phyloP scores from a whole-genome alignment of 2,329 filamentous ascomycete species.

The Aspergillus ochraceoroseus region DNA sequence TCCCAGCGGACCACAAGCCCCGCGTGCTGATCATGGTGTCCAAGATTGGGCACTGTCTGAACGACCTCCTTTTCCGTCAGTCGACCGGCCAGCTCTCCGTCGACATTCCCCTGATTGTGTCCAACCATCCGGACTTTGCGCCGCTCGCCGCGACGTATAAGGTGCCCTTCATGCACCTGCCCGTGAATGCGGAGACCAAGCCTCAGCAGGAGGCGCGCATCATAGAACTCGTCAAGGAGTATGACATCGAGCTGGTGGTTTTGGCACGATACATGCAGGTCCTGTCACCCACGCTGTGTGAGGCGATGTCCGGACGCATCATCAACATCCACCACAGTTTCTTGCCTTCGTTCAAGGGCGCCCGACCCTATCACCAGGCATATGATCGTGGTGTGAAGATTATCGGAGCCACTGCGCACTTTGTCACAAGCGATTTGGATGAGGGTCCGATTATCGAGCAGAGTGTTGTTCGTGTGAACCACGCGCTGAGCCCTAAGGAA shows the following conservation, averaged over 20 bases:
- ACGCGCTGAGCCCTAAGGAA: constrained; percentile 69
- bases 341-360: constrained; percentile 81
- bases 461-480: constrained; percentile 69
- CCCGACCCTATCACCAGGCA: constrained; percentile 82
- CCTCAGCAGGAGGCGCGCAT: constrained; percentile 65
- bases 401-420: constrained; percentile 79
- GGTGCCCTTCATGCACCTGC: constrained; percentile 74
- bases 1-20: constrained; percentile 63
- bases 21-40: constrained; percentile 83
- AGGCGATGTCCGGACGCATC: constrained; percentile 75
- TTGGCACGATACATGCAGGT: constrained; percentile 87
- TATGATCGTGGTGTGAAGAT: constrained; percentile 85
- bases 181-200: constrained; percentile 75
- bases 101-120: constrained; percentile 72
- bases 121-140: constrained; percentile 72
- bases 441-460: constrained; percentile 88
- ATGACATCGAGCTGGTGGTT: constrained; percentile 72
- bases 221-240: constrained; percentile 62
- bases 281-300: constrained; percentile 66
- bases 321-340: constrained; percentile 92
- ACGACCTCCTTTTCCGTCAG: constrained; percentile 75
- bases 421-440: constrained; percentile 77
- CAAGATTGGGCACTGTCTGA: constrained; percentile 81
- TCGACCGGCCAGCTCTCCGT: constrained; percentile 69
- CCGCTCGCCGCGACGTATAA: constrained; percentile 66